Conservation (phyloP, 495 filamentous ascomycete genomes). For the Xylona heveae region DNA sequence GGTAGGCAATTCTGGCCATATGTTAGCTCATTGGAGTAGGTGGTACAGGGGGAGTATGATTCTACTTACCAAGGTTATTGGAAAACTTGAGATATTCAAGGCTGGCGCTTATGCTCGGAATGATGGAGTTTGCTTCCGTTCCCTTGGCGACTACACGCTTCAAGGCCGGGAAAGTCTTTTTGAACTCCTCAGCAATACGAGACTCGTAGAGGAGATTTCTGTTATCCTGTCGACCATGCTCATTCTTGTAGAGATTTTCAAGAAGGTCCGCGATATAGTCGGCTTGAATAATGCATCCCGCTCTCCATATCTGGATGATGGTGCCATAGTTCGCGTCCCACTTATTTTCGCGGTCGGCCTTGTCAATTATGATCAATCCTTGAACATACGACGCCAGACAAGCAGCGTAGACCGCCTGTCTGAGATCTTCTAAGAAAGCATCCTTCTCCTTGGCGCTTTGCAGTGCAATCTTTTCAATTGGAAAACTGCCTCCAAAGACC, state of each 20-base stretch:
- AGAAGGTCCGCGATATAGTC: conserved; percentile 43
- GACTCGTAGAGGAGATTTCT: conserved; percentile 25
- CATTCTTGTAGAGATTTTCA: conserved; percentile 15
- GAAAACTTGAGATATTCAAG: conserved; percentile 52
- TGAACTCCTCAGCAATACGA: conserved; percentile 30
- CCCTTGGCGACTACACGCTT: conserved; percentile 35
- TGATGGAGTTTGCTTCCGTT: conserved; percentile 36
- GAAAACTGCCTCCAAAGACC: conserved; percentile 10
- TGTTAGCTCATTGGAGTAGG: too few relatives aligned
- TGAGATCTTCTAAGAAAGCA: conserved; percentile 35
- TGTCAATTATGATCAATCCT: conserved; percentile 43
- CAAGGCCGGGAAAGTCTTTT: conserved; percentile 24
- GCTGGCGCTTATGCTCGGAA: conserved; percentile 39
- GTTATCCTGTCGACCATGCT: conserved; percentile 5
- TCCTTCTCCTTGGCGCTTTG: conserved; percentile 20
- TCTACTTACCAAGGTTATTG: too few relatives aligned
- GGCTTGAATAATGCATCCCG: conserved; percentile 52
- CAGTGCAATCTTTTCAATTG: conserved; percentile 19
- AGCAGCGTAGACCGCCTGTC: conserved; percentile 35
- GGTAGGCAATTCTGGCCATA: conserved; percentile 36
- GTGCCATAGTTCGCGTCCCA: conserved; percentile 40
- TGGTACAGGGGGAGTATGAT: too few relatives aligned
- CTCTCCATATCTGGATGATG: conserved; percentile 48
- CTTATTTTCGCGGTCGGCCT: conserved; percentile 33
- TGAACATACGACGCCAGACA: conserved; percentile 45